Base-by-base conservation (phyloP, 1,139 yeast species). In the Pichia sp. region DNA sequence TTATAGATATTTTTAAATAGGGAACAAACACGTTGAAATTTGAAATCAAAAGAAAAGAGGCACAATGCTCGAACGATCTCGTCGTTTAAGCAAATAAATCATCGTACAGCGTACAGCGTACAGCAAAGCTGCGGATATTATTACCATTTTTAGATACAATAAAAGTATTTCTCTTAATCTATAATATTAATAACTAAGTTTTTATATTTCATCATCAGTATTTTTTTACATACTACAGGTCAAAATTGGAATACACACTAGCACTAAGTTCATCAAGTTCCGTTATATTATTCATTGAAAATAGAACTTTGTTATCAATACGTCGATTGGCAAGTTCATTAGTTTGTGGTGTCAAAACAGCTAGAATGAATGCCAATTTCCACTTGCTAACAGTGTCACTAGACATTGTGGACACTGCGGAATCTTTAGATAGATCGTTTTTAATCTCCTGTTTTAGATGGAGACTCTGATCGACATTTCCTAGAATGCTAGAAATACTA, bases 231-330 rank as follows among this genome's bases (percentile, higher is more conserved):
- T 12, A 24, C 26, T 42, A 57, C n/a, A 57, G 50, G 41, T 59
- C 61, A 37, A 85, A 87, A 60, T 87, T 87, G 30, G 96, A 83
- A 63, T 90, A 90, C 9, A 90, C 92, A 55, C 89, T 76, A 5
- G 97, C 97, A 65, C 95, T 82, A 56, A 90, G 76, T 50, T 89
- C 96, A 55, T 87, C 95, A 51, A 90, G 73, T 51, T 80, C 89
- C 26, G 78, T 80, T 30, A 78, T 68, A 44, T 71, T 70, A 58
- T 78, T 78, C 57, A 80, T 59, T 35, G 66, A 66, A 58, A 71
- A 61, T 37, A 72, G 60, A 42, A 74, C 75, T 44, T 72, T 76
- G 52, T 75, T 74, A 27, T 73, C 72, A 27, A 65, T 53, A 7
- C 66, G 60, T 28, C 69, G 71, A 42, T 69, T 70, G 32, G 76